Evolutionary conservation across 2,329 filamentous ascomycete genomes (phyloP), one percentile per base, ranked within the genome.

Genomic region (Penicillium rolfsii): DNA sequence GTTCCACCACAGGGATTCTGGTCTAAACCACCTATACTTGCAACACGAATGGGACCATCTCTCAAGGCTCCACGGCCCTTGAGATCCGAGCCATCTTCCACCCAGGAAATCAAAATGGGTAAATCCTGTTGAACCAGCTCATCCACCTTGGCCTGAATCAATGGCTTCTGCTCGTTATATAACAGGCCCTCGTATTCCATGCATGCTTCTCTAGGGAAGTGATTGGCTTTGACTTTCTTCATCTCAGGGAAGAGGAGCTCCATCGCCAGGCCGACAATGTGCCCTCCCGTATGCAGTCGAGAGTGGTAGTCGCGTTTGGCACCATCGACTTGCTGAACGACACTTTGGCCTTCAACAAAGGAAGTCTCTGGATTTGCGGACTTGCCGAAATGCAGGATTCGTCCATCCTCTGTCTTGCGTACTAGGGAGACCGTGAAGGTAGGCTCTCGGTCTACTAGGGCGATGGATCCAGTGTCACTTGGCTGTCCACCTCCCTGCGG

Each of bases 1-100:
- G 71, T 74, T 19, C 71, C 71, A 28, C 71, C 71, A 62, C 71
- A 74, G 8, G 71, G 71, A 59, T 68, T 73, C 7, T 66, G 65
- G 62, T 72, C 72, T 19, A 73, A 48, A 7, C 71, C 70, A 43
- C 62, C 71, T 55, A 74, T 71, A 58, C 71, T 67, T 7, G 70
- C 70, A 53, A 73, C 64, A 7, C 70, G 64, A 12, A 70, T 64
- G 36, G 64, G 63, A 30, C 68, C 65, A 48, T 66, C 66, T 5
- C 58, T 64, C 7, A 58, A 50, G 19, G 64, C 62, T 6, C 59
- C 62, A 33, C 65, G 49, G 5, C 65, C 63, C 40, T 67, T 63
- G 12, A 68, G 55, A 57, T 64, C 62, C 5, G 62, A 57, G 8
- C 60, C 59, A 56, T 63, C 64, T n/a, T 69, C 65, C 57, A 67